phyloP scores from a whole-genome alignment of 768 basidiomycete genomes.

The Coprinopsis cinerea region DNA sequence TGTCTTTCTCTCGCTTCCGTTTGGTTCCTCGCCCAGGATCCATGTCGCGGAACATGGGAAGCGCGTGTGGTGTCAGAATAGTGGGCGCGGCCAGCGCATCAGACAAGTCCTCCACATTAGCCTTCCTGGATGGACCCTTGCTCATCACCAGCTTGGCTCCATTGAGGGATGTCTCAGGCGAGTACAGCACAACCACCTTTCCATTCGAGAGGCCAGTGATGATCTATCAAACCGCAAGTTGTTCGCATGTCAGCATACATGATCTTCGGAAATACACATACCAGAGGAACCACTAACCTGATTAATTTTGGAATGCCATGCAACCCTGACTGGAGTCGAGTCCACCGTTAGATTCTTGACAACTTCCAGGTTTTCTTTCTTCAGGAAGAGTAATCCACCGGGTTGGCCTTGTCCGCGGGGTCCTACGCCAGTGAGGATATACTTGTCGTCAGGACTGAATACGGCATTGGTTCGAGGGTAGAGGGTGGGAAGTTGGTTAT shows the following conservation, averaged over 20 bases:
- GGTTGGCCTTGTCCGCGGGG: conserved; percentile 58
- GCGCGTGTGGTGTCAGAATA: conserved; percentile 87
- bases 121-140: conserved; percentile 80
- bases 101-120: conserved; percentile 83
- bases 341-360: conserved; percentile 64
- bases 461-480: conserved; percentile 93
- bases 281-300: conserved; percentile 51
- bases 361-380: conserved; percentile 62
- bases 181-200: conserved; percentile 86
- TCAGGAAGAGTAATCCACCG: conserved; percentile 71
- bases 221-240: conserved; percentile 47
- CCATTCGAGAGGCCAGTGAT: conserved; percentile 85
- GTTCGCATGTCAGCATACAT: conserved; percentile 17
- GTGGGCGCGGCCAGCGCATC: conserved; percentile 79
- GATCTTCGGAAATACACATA: conserved; percentile 12
- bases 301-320: conserved; percentile 98
- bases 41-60: conserved; percentile 90
- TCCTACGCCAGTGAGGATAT: conserved; percentile 79
- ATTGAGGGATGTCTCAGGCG: conserved; percentile 82
- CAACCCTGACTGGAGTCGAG: conserved; percentile 80
- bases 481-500: conserved; percentile 58
- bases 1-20: conserved; percentile 84
- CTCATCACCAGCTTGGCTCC: conserved; percentile 87
- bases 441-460: conserved; percentile 92
- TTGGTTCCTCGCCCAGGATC: conserved; percentile 70